phyloP scores from a whole-genome alignment of 345 rosid genomes.

The Sapria himalayana region DNA sequence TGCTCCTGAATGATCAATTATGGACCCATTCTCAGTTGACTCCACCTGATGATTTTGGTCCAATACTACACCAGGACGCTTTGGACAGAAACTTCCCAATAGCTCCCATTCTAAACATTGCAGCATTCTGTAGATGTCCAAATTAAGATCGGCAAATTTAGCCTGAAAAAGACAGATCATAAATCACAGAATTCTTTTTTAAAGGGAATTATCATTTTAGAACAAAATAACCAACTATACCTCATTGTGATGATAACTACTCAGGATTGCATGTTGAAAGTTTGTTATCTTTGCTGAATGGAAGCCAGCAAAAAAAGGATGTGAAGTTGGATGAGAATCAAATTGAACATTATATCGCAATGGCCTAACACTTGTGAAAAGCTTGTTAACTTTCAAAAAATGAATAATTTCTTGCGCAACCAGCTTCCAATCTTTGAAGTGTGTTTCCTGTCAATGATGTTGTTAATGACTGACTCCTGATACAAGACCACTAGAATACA shows the following conservation, averaged over 20 bases:
- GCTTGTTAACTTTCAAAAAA: constrained; percentile 29
- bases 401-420: constrained; percentile 67
- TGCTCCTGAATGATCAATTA: constrained; percentile 48
- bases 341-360: constrained; percentile 43
- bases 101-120: constrained; percentile 98
- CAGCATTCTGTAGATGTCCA: constrained; percentile 81
- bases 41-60: constrained; percentile 14
- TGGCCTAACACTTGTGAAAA: constrained; percentile 36
- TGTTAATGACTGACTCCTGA: no score
- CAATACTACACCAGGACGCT: constrained; percentile 14
- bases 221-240: constrained; percentile 13
- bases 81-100: constrained; percentile 49
- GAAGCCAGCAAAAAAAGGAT: constrained; percentile 48
- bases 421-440: constrained; percentile 77
- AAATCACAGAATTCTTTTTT: neutral
- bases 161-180: constrained; percentile 28
- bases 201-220: neutral
- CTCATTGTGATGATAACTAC: constrained; percentile 77
- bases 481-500: no score
- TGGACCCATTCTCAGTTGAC: constrained; percentile 51
- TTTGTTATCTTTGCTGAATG: constrained; percentile 70
- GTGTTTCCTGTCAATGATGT: constrained; percentile 56
- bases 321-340: constrained; percentile 62
- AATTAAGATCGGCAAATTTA: constrained; percentile 78
- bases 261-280: constrained; percentile 62